Evolutionary conservation across 305 asterid genomes (phyloP), one percentile per base, ranked within the genome.

Genomic region (Fraxinus sp.): DNA sequence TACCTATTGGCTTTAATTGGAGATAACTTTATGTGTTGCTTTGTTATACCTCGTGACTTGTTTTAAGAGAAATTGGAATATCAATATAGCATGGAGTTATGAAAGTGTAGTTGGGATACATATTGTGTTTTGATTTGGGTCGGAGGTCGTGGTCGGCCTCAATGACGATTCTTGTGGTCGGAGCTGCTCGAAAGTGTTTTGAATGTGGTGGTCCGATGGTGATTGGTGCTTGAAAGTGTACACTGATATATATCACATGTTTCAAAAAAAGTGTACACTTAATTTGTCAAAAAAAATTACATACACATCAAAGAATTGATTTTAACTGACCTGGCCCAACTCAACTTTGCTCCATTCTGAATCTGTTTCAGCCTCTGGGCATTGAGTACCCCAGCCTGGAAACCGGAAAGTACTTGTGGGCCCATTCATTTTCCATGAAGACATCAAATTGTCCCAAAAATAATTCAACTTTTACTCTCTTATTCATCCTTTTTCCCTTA

Each of bases 361-460:
- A 81, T 73, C 80, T 39, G 49, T 57, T 81, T 74, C 52, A 83
- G 35, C 77, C 81, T 80, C 49, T 37, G 26, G 75, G 55, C 41
- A 74, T 57, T 26, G 77, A 72, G 75, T n/a, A 28, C 86, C 82
- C 86, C 75, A 81, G 85, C 66, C 85, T 76, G 84, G 84, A 81
- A 86, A 86, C 85, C 62, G 84, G 84, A 81, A 86, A 84, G 89
- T 79, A 68, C 83, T 70, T 75, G 3, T 83, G 85, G 86, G 83
- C 52, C 88, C 87, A 80, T 84, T 81, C 68, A 83, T 86, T 24
- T 62, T 74, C 81, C 75, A 81, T 22, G 26, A 20, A 62, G 52
- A 22, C 77, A 36, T 75, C 37, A 4, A 20, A 33, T n/a, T n/a
- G 70, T 59, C 76, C 62, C 77, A 84, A 49, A 68, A 78, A 73